Base-by-base conservation (phyloP, 805 yeast genomes). In the Debaryomyces castellii region DNA sequence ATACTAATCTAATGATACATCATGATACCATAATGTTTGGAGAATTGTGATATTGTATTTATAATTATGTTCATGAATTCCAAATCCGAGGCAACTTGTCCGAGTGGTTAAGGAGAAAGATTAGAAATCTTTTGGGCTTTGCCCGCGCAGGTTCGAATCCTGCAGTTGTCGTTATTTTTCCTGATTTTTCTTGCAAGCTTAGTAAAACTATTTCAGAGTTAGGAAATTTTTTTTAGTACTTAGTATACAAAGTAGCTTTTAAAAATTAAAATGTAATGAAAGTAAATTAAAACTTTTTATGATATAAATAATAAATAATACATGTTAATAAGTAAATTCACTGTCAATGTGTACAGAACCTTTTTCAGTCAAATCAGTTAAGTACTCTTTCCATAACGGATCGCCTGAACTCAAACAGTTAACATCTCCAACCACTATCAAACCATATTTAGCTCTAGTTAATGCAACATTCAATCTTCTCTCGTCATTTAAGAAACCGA, bases 401-500 rank as follows among this genome's bases (percentile, higher is more conserved):
- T 73, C 77, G 5, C 82, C 79, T n/a, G 62, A 61, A 64, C 12
- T 78, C 73, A 52, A 80, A 67, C 66, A 76, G 12, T 54, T 41
- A 9, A 53, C 62, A 51, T 68, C 71, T 21, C 74, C 74, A 41
- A 67, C 54, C 22, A 68, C 47, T 14, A 87, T 75, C 51, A 89
- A 64, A 4, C 96, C 96, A 59, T 81, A 89, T 61, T 79, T 84
- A 21, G 96, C 96, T 66, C 97, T 81, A 1, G 96, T 89, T 41
- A 89, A 71, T 4, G 96, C 96, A 46, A 90, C 97, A 62, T 89
- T 89, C 60, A 89, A 64, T 68, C 97, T 85, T 60, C 96, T 76
- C 20, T 90, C 88, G 57, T 89, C 96, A 51, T 83, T 79, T 61
- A 89, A 74, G 66, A 90, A 89, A 5, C 97, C 97, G 54, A 90